Conservation (phyloP, 495 filamentous ascomycete species). For the Corynascus novoguineensis region DNA sequence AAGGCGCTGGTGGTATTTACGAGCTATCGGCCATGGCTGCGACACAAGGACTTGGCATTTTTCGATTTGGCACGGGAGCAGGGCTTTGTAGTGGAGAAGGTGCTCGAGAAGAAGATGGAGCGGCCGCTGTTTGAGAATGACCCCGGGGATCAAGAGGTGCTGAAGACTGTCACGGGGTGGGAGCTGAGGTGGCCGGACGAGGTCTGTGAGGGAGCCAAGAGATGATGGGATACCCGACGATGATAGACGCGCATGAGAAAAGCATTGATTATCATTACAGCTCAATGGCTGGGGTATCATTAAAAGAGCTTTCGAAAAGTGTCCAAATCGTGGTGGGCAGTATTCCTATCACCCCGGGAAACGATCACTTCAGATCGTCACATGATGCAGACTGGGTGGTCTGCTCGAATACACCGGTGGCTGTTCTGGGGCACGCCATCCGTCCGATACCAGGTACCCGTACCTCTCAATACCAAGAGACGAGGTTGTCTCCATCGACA, state of each 20-base stretch:
- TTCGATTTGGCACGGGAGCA: conserved; percentile 64
- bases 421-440: conserved; percentile 19
- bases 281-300: conserved; percentile 3
- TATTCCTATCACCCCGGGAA: neutral
- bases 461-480: conserved; percentile 16
- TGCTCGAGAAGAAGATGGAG: conserved; percentile 75
- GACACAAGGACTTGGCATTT: conserved; percentile 76
- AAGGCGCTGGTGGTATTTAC: conserved; percentile 86
- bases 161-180: conserved; percentile 79
- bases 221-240: neutral
- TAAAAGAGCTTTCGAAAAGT: neutral
- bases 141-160: conserved; percentile 67
- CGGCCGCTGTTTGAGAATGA: conserved; percentile 85
- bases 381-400: conserved; percentile 17
- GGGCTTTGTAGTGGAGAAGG: conserved; percentile 69
- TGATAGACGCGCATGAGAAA: neutral
- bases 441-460: conserved; percentile 24
- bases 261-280: neutral
- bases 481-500: conserved; percentile 21
- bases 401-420: conserved; percentile 21
- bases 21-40: conserved; percentile 84
- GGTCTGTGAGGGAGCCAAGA: conserved; percentile 2
- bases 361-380: neutral
- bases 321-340: neutral
- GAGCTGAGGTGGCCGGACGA: conserved; percentile 50